These are phyloP conservation scores for Coemansia sp. DNA, from an alignment of 192 early-diverging fungal species.

Conservation along the genomic window DNA sequence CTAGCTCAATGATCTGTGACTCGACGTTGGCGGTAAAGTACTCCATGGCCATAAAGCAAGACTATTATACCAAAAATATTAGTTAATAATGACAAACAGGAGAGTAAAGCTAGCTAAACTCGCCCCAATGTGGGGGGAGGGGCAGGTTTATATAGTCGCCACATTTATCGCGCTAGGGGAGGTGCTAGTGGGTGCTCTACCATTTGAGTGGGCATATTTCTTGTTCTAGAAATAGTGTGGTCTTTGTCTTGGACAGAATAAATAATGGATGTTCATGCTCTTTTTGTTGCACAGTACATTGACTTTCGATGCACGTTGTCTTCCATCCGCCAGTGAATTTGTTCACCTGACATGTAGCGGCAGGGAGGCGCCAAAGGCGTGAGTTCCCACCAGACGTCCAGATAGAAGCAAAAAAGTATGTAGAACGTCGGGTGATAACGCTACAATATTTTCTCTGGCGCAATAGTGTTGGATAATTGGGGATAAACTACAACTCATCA, in stretches of 20 bases:
- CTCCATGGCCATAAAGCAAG: not conserved
- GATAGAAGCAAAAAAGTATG: not conserved
- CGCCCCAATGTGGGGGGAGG: not conserved
- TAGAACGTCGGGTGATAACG: too few species aligned
- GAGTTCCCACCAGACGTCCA: not conserved
- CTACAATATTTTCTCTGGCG: too few species aligned
- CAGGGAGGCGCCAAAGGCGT: not conserved
- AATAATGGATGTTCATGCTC: not conserved
- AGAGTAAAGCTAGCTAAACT: not conserved
- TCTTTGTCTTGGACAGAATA: not conserved
- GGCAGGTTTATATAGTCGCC: not conserved
- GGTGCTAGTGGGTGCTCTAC: not conserved
- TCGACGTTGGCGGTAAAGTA: not conserved
- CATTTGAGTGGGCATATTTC: not conserved
- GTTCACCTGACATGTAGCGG: not conserved
- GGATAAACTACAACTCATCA: too few species aligned
- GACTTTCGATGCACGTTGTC: not conserved
- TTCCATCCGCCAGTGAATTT: not conserved
- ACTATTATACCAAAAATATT: not conserved
- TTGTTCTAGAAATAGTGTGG: not conserved
- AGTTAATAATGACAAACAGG: not conserved
- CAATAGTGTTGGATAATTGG: too few species aligned
- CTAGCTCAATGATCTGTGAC: conserved; percentile 15
- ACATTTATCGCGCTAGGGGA: not conserved
- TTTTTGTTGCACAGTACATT: not conserved